Base-by-base conservation (phyloP, 352 stramenopile species). In the Globisporangium splendens region DNA sequence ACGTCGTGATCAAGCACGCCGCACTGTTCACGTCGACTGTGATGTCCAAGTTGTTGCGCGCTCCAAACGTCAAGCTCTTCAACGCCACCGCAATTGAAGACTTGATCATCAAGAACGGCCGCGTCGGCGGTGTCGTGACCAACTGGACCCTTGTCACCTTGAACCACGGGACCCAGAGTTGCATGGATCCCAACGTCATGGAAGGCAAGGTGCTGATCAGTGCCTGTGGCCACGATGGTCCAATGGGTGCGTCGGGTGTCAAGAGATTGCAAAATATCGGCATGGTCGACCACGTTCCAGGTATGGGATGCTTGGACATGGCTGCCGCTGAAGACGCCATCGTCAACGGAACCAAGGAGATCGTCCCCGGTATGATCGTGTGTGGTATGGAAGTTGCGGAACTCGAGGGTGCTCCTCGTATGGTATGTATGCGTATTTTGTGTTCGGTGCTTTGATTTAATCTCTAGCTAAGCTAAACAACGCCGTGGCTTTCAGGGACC, bases 141-240 rank as follows among this genome's bases (percentile, higher is more conserved):
- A 87, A 87, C 74, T 87, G 77, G 77, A 84, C 77, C 43, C 61
- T 87, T 43, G 77, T 87, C 24, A 81, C 77, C 43, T 62, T 87
- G 21, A 84, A 84, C 74, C 77, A 87, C 59, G 74, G 72, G 63
- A 87, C 77, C 39, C 77, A 87, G 69, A 83, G 72, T 61, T 87
- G 77, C 72, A 87, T 87, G 77, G 77, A 87, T 65, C 77, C 77
- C 10, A 87, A 87, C 62, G 77, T 87, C 14, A 84, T 87, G 73
- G 77, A 87, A 51, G 72, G 73, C 63, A 87, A 87, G 61, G 77
- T 87, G 58, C 62, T 87, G 18, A 83, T 87, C 59, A 83, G 71
- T 31, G 73, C 73, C 1, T 84, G 73, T 11, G 77, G 77, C 57
- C 77, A 87, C 66, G 77, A 87, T 54, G 77, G 77, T 21, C 77